These are phyloP conservation scores for Calamus simplicifolius DNA, from an alignment of 176 grass and related monocot genomes.

Conservation along the genomic window DNA sequence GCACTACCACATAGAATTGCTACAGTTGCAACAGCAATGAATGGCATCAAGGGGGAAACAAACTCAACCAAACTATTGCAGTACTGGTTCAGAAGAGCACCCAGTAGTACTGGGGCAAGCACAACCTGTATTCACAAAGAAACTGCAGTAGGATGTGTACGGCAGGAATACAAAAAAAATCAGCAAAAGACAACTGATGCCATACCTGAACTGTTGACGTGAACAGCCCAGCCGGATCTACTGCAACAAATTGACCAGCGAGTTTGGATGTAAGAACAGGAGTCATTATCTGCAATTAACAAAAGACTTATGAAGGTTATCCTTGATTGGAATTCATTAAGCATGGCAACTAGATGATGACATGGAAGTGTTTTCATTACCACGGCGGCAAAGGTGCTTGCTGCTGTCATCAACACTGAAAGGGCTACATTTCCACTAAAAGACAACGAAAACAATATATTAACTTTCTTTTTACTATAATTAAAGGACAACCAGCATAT, in stretches of 20 bases:
- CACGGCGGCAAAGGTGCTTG: constrained; percentile 73
- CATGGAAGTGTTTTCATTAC: constrained; percentile 34
- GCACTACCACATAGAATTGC: constrained; percentile 85
- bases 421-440: constrained; percentile 89
- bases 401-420: constrained; percentile 87
- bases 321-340: neutral
- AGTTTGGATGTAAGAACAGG: constrained; percentile 84
- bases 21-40: constrained; percentile 70
- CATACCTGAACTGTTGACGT: constrained; percentile 78
- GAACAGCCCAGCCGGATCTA: constrained; percentile 77
- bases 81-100: constrained; percentile 93
- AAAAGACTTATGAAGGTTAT: neutral
- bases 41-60: constrained; percentile 84
- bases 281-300: constrained; percentile 62
- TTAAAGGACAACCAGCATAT: neutral
- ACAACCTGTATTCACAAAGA: constrained; percentile 54
- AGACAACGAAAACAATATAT: constrained; percentile 3
- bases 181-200: neutral
- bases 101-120: constrained; percentile 71
- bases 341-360: constrained; percentile 1
- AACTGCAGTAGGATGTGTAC: neutral
- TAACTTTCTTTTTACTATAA: no score
- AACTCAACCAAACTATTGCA: constrained; percentile 44
- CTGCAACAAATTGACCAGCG: constrained; percentile 81
- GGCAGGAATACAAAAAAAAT: neutral